phyloP scores from a whole-genome alignment of 202 grass and related monocot genomes.

The Alloteropsis angusta region DNA sequence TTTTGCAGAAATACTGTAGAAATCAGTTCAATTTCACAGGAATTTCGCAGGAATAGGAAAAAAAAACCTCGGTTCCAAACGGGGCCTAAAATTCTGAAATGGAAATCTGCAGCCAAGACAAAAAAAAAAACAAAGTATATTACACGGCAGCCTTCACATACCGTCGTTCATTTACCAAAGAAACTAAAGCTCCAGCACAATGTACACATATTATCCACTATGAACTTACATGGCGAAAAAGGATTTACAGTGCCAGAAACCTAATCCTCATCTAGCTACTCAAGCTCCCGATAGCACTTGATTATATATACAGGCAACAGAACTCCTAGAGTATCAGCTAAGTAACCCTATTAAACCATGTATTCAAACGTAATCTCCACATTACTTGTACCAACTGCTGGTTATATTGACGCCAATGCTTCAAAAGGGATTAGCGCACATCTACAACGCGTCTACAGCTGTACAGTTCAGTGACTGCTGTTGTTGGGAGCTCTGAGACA shows the following conservation, averaged over 20 bases:
- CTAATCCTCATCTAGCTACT: conserved; percentile 27
- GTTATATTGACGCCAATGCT: neutral
- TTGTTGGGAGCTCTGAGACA: conserved; percentile 1
- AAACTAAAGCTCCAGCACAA: conserved; percentile 6
- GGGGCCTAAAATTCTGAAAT: neutral
- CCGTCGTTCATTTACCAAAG: neutral
- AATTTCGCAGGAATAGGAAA: no score
- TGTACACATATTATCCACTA: conserved; percentile 41
- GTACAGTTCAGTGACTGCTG: conserved; percentile 10
- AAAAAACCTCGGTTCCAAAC: no score
- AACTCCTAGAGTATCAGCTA: conserved; percentile 9
- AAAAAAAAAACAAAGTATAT: neutral
- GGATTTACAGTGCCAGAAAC: conserved; percentile 31
- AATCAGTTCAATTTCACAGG: no score
- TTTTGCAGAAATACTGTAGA: no score
- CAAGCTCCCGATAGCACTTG: neutral
- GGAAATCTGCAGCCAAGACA: neutral
- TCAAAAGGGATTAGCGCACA: neutral
- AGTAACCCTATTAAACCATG: conserved; percentile 1
- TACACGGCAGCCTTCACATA: neutral
- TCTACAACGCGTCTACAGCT: conserved; percentile 11
- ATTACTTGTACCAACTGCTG: neutral
- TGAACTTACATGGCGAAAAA: conserved; percentile 37
- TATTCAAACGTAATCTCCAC: neutral
- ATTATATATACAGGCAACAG: conserved; percentile 32